Percentiles rank a stretch among this genome's conserved stretches.
These are phyloP conservation scores for Cordyceps pruinosa DNA, from an alignment of 2,329 filamentous ascomycete species.

Conservation along the genomic window DNA sequence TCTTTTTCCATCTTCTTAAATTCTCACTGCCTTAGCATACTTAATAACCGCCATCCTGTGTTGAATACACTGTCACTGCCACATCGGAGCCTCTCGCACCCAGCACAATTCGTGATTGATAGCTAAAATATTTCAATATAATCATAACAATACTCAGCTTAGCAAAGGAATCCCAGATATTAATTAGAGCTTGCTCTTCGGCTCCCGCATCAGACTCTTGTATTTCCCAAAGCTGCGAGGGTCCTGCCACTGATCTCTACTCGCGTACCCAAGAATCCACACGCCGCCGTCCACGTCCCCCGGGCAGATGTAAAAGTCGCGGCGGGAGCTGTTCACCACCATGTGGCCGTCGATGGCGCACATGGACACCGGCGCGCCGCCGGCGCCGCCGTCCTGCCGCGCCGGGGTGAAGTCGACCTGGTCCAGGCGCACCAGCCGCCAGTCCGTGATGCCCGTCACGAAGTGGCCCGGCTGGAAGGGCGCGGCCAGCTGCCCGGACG, in stretches of 20 bases:
- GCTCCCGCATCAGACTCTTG: not conserved
- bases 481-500: not conserved
- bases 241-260: not conserved
- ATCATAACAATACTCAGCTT: too few species aligned
- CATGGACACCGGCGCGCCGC: not conserved
- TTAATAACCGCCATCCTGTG: too few species aligned
- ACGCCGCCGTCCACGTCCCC: not conserved
- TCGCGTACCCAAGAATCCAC: not conserved
- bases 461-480: not conserved
- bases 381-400: not conserved
- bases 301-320: not conserved
- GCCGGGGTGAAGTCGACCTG: not conserved
- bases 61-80: too few species aligned
- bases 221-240: not conserved
- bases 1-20: too few species aligned
- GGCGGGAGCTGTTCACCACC: not conserved
- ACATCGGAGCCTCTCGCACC: too few species aligned
- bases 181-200: not conserved
- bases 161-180: too few species aligned
- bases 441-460: not conserved
- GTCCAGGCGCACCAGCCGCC: not conserved
- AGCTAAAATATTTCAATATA: too few species aligned
- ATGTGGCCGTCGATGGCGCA: not conserved
- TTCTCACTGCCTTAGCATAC: too few species aligned
- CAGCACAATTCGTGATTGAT: too few species aligned